These are phyloP conservation scores for Apophysomyces ossiformis DNA, from an alignment of 371 early-diverging fungal species.

Conservation along the genomic window DNA sequence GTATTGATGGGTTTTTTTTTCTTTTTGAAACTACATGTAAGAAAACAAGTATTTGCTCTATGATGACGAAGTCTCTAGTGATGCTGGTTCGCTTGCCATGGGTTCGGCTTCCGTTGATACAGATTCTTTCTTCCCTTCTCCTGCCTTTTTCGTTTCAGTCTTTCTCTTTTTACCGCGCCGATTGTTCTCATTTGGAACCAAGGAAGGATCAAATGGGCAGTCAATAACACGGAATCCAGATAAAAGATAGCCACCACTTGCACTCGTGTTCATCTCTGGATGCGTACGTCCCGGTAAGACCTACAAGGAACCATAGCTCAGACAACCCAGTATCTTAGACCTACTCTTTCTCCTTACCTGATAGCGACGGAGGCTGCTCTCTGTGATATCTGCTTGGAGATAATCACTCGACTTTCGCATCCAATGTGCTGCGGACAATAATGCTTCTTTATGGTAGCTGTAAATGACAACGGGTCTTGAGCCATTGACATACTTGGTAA, in stretches of 20 bases:
- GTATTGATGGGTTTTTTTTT: too few relatives aligned
- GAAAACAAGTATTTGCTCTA: neutral
- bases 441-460: conserved; percentile 79
- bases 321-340: neutral
- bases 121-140: neutral
- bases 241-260: conserved; percentile 86
- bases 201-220: conserved; percentile 38
- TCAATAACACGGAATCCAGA: conserved; percentile 71
- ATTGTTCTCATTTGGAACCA: conserved; percentile 20
- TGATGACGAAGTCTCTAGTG: neutral
- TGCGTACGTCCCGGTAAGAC: conserved; percentile 91
- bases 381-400: conserved; percentile 82
- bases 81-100: neutral
- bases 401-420: conserved; percentile 74
- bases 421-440: conserved; percentile 70
- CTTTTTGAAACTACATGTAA: too few relatives aligned
- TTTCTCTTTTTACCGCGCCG: conserved; percentile 30
- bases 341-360: conserved; percentile 41
- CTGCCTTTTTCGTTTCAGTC: conserved; percentile 12
- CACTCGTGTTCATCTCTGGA: conserved; percentile 91
- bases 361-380: conserved; percentile 90
- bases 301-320: conserved; percentile 57
- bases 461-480: conserved; percentile 90
- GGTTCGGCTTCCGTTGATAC: neutral
- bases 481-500: conserved; percentile 73